A percentile compares a stretch with the other conserved stretches of the same genome.
These are phyloP conservation scores for Cytospora chrysosperma DNA, from an alignment of 2,329 filamentous ascomycete genomes.

Conservation along the genomic window DNA sequence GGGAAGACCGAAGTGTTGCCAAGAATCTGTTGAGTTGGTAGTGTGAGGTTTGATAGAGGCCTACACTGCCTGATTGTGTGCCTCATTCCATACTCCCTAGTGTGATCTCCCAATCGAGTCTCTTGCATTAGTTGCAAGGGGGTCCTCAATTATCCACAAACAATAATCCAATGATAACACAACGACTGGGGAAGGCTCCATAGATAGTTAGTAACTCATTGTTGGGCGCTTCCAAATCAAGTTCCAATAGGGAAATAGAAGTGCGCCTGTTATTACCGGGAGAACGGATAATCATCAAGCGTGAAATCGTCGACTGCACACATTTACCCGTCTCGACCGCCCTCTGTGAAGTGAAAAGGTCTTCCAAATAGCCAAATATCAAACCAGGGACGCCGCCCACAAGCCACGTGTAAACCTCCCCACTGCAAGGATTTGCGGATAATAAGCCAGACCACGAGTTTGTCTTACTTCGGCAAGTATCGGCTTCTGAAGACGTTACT, in stretches of 20 bases:
- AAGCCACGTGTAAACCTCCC: not conserved
- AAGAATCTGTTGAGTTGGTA: not conserved
- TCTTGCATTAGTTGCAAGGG: not conserved
- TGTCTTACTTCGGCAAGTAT: slow-evolving; percentile 43
- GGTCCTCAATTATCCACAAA: not conserved
- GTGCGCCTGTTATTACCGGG: not conserved
- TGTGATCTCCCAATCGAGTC: not conserved
- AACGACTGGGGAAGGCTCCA: not conserved
- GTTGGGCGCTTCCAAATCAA: not conserved
- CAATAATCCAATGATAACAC: not conserved
- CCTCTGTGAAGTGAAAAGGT: not conserved
- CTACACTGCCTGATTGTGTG: too few relatives aligned
- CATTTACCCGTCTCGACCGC: not conserved
- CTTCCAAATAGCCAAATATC: not conserved
- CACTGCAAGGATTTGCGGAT: not conserved
- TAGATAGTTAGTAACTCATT: not conserved
- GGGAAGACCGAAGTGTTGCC: not conserved
- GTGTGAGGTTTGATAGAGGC: not conserved
- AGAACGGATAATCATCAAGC: not conserved
- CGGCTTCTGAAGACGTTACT: slow-evolving; percentile 67
- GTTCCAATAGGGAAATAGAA: not conserved
- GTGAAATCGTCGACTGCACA: not conserved
- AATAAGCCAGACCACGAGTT: not conserved
- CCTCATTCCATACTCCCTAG: not conserved
- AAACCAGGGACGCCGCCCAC: not conserved